Evolutionary conservation across 2,329 filamentous ascomycete species (phyloP), one percentile per base, ranked within the genome.

Genomic region (Blumeriella jaapii): DNA sequence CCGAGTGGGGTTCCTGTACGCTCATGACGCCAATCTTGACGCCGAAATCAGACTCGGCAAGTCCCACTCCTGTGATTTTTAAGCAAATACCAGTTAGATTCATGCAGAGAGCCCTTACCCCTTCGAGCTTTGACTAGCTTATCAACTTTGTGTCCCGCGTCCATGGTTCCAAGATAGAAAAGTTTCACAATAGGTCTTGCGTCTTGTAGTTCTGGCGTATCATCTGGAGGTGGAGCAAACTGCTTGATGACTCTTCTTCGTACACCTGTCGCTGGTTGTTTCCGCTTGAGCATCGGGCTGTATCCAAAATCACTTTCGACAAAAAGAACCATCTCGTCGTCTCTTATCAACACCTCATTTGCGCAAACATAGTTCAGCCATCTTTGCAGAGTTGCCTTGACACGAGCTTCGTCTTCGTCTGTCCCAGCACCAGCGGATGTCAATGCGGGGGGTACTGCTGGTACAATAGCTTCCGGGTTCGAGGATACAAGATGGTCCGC

Each of bases 271-370:
- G 91, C 91, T 14, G 91, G 91, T 59, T 98, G 91, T 66, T 93
- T 94, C 69, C 86, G 85, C 59, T 89, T 80, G 29, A 95, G 79
- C 54, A 96, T 82, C 1, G 91, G 91, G 53, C 86, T 95, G 60
- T 98, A 98, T 25, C 91, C 91, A 58, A 95, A 96, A 58, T 98
- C 91, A 55, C 85, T 94, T 61, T 98, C 91, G n/a, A 98, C 86
- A 52, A 98, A 98, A 41, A 96, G 78, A 4, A 95, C 76, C 76
- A 96, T 89, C 61, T 98, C 91, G 44, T 96, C 89, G 56, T 98
- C 91, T 43, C 82, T 76, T 67, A 94, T 93, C 6, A 98, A 71
- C 1, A 93, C 78, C 22, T 96, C 87, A 50, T 91, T 96, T 52
- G 74, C 74, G 62, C 91, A 93, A 13, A 98, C 81, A 40, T 83